A percentile compares a stretch with the other conserved stretches of the same genome.
phyloP scores from a whole-genome alignment of 2,329 filamentous ascomycete genomes.

The Talaromyces sp. region DNA sequence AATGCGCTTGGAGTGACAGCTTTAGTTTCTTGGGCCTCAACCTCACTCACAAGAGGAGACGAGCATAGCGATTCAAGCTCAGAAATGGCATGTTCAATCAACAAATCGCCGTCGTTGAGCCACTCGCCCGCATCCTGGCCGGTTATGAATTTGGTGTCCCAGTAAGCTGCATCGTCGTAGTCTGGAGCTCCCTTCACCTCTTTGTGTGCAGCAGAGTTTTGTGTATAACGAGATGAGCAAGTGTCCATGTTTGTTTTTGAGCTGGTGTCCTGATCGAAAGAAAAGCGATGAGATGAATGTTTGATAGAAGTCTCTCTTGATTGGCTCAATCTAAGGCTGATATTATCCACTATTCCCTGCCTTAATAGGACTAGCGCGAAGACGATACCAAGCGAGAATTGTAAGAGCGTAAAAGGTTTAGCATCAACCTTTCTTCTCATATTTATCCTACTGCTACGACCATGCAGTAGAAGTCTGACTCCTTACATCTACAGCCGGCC shows the following conservation, averaged over 20 bases:
- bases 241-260: neutral
- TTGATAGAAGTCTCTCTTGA: neutral
- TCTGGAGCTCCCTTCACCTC: slow-evolving; percentile 25
- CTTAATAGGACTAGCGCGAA: neutral
- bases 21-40: neutral
- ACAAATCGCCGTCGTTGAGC: slow-evolving; percentile 33
- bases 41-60: neutral
- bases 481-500: slow-evolving; percentile 6
- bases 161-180: slow-evolving; percentile 33
- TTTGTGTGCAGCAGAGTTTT: neutral
- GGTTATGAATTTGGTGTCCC: slow-evolving; percentile 34
- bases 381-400: neutral
- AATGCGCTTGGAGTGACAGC: slow-evolving; percentile 25
- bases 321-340: neutral
- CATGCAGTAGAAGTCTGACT: slow-evolving; percentile 1
- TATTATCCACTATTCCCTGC: neutral
- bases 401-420: neutral
- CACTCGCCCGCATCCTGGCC: slow-evolving; percentile 38
- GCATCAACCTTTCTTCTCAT: neutral
- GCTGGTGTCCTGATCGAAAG: neutral
- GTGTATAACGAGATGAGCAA: neutral
- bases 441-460: neutral
- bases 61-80: slow-evolving; percentile 24
- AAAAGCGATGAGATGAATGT: neutral
- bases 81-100: slow-evolving; percentile 28